Conservation (phyloP, 805 yeast genomes). For the Candida oleophila region DNA sequence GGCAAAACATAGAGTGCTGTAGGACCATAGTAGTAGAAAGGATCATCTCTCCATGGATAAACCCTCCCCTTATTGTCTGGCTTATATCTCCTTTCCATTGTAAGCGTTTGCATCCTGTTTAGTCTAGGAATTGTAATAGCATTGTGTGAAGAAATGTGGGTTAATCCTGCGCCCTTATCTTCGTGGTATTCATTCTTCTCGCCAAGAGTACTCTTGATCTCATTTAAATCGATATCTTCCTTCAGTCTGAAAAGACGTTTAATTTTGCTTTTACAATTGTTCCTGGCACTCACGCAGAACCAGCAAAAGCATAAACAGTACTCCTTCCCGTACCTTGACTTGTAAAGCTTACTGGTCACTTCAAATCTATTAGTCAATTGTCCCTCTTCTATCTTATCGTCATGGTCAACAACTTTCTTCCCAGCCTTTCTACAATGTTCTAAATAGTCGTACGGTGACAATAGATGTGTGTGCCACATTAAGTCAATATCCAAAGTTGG, state of each 20-base stretch:
- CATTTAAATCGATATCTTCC: neutral
- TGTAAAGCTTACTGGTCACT: constrained; percentile 16
- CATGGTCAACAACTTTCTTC: constrained; percentile 17
- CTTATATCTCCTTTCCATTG: neutral
- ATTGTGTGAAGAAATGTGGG: constrained; percentile 2
- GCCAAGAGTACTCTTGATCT: neutral
- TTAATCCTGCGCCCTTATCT: neutral
- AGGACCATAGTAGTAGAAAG: neutral
- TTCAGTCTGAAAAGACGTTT: neutral
- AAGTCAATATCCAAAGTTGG: constrained; percentile 29
- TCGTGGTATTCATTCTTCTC: neutral
- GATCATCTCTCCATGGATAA: neutral
- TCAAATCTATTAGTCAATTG: constrained; percentile 15
- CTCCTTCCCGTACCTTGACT: constrained; percentile 11
- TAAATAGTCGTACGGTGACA: constrained; percentile 14
- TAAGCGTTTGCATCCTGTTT: neutral
- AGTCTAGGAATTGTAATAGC: neutral
- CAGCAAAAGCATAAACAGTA: constrained; percentile 22
- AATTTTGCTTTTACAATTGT: neutral
- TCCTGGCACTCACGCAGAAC: neutral
- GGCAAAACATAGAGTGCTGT: neutral
- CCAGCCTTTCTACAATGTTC: constrained; percentile 7
- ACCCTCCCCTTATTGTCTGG: neutral
- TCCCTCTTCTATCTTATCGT: constrained; percentile 23
- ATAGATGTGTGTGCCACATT: constrained; percentile 28